A percentile compares a stretch with the other conserved stretches of the same genome.
Evolutionary conservation across 352 stramenopile species (phyloP).

Genomic region (Phytophthora colocasiae): DNA sequence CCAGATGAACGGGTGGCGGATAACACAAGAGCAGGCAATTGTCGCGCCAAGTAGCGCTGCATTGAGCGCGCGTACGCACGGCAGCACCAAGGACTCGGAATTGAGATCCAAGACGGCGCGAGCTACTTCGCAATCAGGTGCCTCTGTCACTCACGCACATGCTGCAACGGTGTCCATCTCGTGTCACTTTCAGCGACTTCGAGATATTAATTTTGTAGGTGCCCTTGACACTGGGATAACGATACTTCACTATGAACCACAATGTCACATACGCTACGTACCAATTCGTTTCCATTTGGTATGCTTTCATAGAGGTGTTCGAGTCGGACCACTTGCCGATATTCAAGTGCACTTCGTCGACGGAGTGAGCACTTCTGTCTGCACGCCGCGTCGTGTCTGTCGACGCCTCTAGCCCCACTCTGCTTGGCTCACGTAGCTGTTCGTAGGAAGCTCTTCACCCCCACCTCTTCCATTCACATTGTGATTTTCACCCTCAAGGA

Average conservation of each 20-base stretch:
- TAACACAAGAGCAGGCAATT: conserved; percentile 1
- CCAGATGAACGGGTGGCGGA: conserved; percentile 18
- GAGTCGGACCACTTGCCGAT: conserved; percentile 4
- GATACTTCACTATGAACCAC: conserved; percentile 21
- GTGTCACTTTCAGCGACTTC: conserved; percentile 9
- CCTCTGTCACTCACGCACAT: neutral
- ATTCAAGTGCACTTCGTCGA: conserved; percentile 11
- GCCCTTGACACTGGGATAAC: conserved; percentile 2
- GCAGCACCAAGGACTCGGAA: conserved; percentile 4
- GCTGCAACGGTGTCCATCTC: conserved; percentile 2
- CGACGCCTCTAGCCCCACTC: neutral
- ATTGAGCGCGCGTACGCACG: conserved; percentile 9
- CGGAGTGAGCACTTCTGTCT: conserved; percentile 3
- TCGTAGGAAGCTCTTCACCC: too few species aligned
- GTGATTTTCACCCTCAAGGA: conserved; percentile 1
- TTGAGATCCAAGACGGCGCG: neutral
- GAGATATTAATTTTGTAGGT: conserved; percentile 25
- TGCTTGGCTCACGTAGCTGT: too few species aligned
- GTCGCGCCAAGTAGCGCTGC: conserved; percentile 4
- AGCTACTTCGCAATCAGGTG: conserved; percentile 12
- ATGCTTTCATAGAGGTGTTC: conserved; percentile 12
- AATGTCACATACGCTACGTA: conserved; percentile 11
- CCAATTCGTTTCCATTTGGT: neutral
- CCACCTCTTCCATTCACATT: conserved; percentile 1
- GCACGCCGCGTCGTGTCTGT: neutral